A percentile compares a stretch with the other conserved stretches of the same genome.
Evolutionary conservation across 2,329 filamentous ascomycete species (phyloP).

Genomic region (Microcyclospora tardicrescens): DNA sequence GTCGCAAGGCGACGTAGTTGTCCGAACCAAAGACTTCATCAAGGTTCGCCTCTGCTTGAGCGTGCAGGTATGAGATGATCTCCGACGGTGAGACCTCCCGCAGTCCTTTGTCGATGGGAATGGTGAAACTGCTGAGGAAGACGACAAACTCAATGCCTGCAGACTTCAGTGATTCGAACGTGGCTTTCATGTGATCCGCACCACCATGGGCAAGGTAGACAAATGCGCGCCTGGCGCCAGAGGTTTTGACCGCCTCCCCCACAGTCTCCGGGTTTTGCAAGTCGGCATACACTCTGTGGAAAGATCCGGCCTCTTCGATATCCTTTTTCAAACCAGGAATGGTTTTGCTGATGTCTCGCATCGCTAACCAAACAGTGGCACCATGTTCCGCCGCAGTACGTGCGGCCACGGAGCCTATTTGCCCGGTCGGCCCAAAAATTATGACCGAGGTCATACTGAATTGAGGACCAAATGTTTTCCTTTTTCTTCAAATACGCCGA

Average conservation of each 20-base stretch:
- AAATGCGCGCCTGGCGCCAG: constrained; percentile 36
- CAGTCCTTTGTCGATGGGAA: constrained; percentile 11
- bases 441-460: constrained; percentile 23
- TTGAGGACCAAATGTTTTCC: too few relatives aligned
- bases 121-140: constrained; percentile 32
- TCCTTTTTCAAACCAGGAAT: constrained; percentile 25
- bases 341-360: constrained; percentile 34
- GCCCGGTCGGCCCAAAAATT: constrained; percentile 39
- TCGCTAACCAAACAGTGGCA: constrained; percentile 35
- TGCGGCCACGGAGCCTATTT: constrained; percentile 31
- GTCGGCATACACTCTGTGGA: constrained; percentile 32
- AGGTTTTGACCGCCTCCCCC: constrained; percentile 26
- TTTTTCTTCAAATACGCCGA: too few relatives aligned
- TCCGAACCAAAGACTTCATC: constrained; percentile 28
- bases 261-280: constrained; percentile 31
- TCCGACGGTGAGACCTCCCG: constrained; percentile 16
- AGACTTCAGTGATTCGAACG: constrained; percentile 31
- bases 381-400: constrained; percentile 27
- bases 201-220: constrained; percentile 29
- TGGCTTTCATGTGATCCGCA: constrained; percentile 28
- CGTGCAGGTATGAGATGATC: constrained; percentile 30
- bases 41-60: constrained; percentile 32
- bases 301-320: constrained; percentile 20
- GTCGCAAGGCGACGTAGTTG: constrained; percentile 30
- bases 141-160: constrained; percentile 35